These are phyloP conservation scores for Triangularia verruculosa DNA, from an alignment of 2,329 filamentous ascomycete species.

Conservation along the genomic window DNA sequence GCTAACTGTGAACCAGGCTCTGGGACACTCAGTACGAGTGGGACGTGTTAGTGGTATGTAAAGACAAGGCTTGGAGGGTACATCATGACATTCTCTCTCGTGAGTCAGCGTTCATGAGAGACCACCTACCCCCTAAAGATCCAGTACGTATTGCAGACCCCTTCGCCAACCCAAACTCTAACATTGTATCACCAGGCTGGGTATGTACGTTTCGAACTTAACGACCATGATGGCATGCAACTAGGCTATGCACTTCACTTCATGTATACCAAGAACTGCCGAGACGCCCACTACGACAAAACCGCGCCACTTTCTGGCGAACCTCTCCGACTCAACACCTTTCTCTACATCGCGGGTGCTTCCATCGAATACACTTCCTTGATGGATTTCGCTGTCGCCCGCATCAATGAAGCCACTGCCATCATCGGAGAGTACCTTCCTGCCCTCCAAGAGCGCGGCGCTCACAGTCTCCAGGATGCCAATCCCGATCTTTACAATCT, in stretches of 20 bases:
- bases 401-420: slow-evolving; percentile 52
- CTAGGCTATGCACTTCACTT: slow-evolving; percentile 28
- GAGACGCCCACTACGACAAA: not conserved
- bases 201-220: slow-evolving; percentile 16
- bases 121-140: slow-evolving; percentile 13
- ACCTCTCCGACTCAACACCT: slow-evolving; percentile 24
- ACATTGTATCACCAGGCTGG: slow-evolving; percentile 3
- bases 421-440: slow-evolving; percentile 40
- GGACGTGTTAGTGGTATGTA: slow-evolving; percentile 24
- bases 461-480: not conserved
- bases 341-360: slow-evolving; percentile 30
- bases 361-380: slow-evolving; percentile 26
- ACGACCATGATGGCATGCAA: slow-evolving; percentile 19
- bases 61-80: slow-evolving; percentile 6
- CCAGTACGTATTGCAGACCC: slow-evolving; percentile 5
- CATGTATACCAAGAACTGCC: slow-evolving; percentile 30
- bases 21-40: slow-evolving; percentile 20
- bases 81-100: slow-evolving; percentile 24
- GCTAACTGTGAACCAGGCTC: slow-evolving; percentile 16
- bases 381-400: slow-evolving; percentile 44
- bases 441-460: slow-evolving; percentile 11
- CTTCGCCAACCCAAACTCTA: not conserved
- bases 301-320: slow-evolving; percentile 9
- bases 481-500: slow-evolving; percentile 21
- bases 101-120: slow-evolving; percentile 21